Percentiles rank a stretch among this genome's conserved stretches.
phyloP scores from a whole-genome alignment of 345 rosid genomes.

The Linum trigynum region DNA sequence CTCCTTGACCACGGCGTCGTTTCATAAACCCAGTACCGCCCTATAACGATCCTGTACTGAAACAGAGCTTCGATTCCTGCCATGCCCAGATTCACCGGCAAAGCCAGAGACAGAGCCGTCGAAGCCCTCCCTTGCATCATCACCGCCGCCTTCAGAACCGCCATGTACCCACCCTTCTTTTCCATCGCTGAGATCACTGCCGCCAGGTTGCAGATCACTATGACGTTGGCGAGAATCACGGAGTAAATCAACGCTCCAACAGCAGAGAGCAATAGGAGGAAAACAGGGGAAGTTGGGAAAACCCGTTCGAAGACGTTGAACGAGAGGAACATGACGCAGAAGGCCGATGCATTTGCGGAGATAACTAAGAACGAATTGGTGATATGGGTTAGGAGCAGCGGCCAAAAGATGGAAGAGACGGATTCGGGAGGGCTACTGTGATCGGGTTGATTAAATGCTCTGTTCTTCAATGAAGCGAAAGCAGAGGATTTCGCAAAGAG shows the following conservation, averaged over 20 bases:
- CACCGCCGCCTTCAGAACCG: constrained; percentile 56
- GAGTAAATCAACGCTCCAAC: constrained; percentile 60
- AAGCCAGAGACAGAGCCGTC: constrained; percentile 58
- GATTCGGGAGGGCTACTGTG: not conserved
- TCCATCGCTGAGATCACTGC: constrained; percentile 49
- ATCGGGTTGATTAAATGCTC: not conserved
- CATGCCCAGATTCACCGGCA: constrained; percentile 44
- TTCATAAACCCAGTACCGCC: constrained; percentile 12
- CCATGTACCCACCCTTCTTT: constrained; percentile 38
- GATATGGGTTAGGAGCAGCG: constrained; percentile 40
- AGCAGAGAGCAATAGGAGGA: constrained; percentile 33
- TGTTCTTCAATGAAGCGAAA: constrained; percentile 15
- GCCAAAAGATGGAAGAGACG: constrained; percentile 26
- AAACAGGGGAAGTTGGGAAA: constrained; percentile 31
- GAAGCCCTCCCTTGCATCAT: constrained; percentile 50
- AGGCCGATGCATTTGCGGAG: constrained; percentile 67
- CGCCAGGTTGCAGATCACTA: constrained; percentile 57
- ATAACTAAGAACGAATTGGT: constrained; percentile 46
- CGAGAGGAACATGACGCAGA: constrained; percentile 47
- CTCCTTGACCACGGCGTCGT: constrained; percentile 6
- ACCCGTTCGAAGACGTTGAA: constrained; percentile 34
- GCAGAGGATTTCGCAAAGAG: constrained; percentile 59
- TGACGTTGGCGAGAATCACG: constrained; percentile 46
- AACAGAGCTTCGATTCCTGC: constrained; percentile 75
- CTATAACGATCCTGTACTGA: constrained; percentile 40